A percentile compares a stretch with the other conserved stretches of the same genome.
Conservation (phyloP, 1,284 basidiomycete species). For the Leccinum insigne region DNA sequence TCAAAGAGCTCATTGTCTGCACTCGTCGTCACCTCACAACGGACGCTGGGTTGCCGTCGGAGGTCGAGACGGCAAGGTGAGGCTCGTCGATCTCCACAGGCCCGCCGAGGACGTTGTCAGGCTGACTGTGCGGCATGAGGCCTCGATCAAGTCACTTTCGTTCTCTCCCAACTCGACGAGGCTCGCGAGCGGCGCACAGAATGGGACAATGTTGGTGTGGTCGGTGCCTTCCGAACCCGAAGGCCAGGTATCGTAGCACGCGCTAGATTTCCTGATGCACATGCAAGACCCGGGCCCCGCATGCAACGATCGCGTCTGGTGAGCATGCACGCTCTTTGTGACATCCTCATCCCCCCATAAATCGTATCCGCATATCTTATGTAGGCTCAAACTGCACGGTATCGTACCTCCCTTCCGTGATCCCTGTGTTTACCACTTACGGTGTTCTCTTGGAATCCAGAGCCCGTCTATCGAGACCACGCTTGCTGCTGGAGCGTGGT, state of each 20-base stretch:
- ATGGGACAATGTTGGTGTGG: conserved; percentile 24
- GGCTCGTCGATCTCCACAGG: conserved; percentile 12
- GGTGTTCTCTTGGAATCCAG: conserved; percentile 38
- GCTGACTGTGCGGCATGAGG: conserved; percentile 7
- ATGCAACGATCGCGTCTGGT: conserved; percentile 90
- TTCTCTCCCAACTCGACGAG: no score
- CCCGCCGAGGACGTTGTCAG: conserved; percentile 2
- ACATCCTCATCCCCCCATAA: background rate
- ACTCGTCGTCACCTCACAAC: no score
- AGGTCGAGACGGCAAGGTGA: conserved; percentile 17
- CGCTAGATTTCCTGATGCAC: conserved; percentile 72
- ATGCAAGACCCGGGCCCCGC: conserved; percentile 47
- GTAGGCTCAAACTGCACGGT: conserved; percentile 76
- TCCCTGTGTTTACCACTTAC: conserved; percentile 2
- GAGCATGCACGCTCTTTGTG: background rate
- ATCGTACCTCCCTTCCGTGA: conserved; percentile 3
- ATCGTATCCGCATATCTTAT: conserved; percentile 26
- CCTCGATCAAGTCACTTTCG: conserved; percentile 7
- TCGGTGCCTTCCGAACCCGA: conserved; percentile 43
- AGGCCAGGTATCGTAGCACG: conserved; percentile 85
- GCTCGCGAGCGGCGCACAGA: background rate
- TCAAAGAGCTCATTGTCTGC: conserved; percentile 11
- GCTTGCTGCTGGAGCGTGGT: conserved; percentile 84
- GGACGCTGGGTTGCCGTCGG: conserved; percentile 16
- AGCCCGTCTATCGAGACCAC: conserved; percentile 77